Evolutionary conservation across 805 yeast genomes (phyloP), one percentile per base, ranked within the genome.

Genomic region (Tetrapisispora arboricola): DNA sequence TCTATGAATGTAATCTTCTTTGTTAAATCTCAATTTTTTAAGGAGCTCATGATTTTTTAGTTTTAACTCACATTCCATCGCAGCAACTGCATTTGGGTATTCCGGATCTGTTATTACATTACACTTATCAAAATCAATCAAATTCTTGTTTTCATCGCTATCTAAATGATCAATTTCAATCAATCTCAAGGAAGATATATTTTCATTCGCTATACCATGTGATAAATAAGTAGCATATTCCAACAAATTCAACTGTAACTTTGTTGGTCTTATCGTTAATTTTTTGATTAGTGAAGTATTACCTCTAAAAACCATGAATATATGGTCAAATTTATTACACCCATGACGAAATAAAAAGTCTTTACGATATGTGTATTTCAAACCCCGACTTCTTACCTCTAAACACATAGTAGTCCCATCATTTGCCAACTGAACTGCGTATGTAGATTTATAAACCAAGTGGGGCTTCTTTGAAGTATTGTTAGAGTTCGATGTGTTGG

Each of bases 1-100:
- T 36, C 60, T 55, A 43, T 59, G 61, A 28, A 44, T 43, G 39
- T 57, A 58, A 38, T 59, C 58, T 33, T 59, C 60, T 40, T 58
- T 59, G 37, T 59, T 59, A 25, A 59, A 59, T 19, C 48, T 38
- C 19, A 55, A 30, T 29, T 44, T 44, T 34, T 48, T 49, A 24
- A 57, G 42, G 10, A 45, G 33, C 4, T 49, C 48, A 39, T 55
- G 56, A 32, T 56, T 48, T 20, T 40, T 41, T 12, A 56, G 41
- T 34, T 48, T 48, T 9, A 56, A 29, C 36, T 49, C 52, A 38
- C 54, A 50, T 33, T 56, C 58, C 15, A 45, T 27, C 26, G 38
- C 44, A n/a, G 41, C 40, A 15, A 8, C 16, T 25, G 34, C 34
- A 30, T 28, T 16, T 2, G 12, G 19, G 17, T 32, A 20, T 15